A percentile compares a stretch with the other conserved stretches of the same genome.
phyloP scores from a whole-genome alignment of 371 early-diverging fungal genomes.

The Mucor plumbeus region DNA sequence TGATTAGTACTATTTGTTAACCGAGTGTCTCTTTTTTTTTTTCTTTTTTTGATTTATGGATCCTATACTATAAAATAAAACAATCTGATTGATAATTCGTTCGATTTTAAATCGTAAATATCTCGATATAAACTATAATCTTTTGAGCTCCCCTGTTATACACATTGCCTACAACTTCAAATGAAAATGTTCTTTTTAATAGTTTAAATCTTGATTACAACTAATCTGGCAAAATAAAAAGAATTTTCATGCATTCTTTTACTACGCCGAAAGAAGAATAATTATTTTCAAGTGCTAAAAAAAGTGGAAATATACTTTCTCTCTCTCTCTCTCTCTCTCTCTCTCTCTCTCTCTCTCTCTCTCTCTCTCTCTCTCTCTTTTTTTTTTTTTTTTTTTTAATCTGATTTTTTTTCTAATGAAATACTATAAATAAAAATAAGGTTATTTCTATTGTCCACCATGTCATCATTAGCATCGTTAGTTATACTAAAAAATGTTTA shows the following conservation, averaged over 20 bases:
- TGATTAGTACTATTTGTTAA: not conserved
- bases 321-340: too few species aligned
- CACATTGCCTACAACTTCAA: not conserved
- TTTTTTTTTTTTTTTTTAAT: too few species aligned
- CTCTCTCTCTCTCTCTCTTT: too few species aligned
- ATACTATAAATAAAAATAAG: not conserved
- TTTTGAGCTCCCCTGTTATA: not conserved
- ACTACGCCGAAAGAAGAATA: not conserved
- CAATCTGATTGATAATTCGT: not conserved
- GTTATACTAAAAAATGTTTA: constrained; percentile 5
- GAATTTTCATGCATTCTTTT: not conserved
- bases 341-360: too few species aligned
- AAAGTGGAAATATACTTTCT: too few species aligned
- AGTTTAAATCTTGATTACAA: not conserved
- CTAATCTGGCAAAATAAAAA: not conserved
- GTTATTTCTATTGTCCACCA: not conserved
- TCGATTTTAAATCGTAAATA: not conserved
- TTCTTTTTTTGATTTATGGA: too few species aligned
- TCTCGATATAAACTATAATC: not conserved
- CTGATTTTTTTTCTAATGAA: too few species aligned
- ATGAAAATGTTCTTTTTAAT: not conserved
- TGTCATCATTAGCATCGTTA: not conserved
- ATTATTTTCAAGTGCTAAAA: not conserved
- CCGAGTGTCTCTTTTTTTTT: too few species aligned
- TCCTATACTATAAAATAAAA: not conserved